Conservation (phyloP, 1,284 basidiomycete species). For the Exobasidium cylindrosporum region DNA sequence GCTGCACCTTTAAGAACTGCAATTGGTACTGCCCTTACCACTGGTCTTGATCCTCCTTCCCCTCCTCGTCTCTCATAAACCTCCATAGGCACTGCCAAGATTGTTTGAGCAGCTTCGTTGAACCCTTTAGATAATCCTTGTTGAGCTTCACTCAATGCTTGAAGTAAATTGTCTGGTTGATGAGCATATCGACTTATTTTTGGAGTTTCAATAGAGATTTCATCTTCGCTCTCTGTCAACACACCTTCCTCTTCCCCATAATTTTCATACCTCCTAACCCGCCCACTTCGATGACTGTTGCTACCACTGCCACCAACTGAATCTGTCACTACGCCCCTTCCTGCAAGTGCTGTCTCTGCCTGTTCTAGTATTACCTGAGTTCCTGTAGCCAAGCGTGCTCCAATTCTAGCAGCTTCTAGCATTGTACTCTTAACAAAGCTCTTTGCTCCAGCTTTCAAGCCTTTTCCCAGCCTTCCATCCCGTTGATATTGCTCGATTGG, state of each 20-base stretch:
- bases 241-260: constrained; percentile 56
- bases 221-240: constrained; percentile 13
- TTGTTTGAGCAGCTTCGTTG: constrained; percentile 92
- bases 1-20: constrained; percentile 95
- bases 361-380: constrained; percentile 96
- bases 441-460: constrained; percentile 87
- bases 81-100: constrained; percentile 97
- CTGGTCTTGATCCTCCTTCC: constrained; percentile 57
- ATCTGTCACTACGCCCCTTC: constrained; percentile 59
- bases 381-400: constrained; percentile 89
- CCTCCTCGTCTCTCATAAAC: constrained; percentile 69
- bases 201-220: not conserved
- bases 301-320: constrained; percentile 4
- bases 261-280: constrained; percentile 22
- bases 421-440: constrained; percentile 90
- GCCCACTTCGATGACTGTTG: constrained; percentile 11
- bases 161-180: constrained; percentile 76
- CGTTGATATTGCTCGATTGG: constrained; percentile 97
- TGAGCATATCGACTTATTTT: constrained; percentile 80
- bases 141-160: constrained; percentile 88
- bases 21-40: constrained; percentile 92
- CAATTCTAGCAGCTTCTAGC: constrained; percentile 88
- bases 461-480: constrained; percentile 86
- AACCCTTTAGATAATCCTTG: constrained; percentile 66
- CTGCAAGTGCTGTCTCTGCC: constrained; percentile 86